Evolutionary conservation across 2,329 filamentous ascomycete genomes (phyloP).

Genomic region (Colletotrichum noveboracense): DNA sequence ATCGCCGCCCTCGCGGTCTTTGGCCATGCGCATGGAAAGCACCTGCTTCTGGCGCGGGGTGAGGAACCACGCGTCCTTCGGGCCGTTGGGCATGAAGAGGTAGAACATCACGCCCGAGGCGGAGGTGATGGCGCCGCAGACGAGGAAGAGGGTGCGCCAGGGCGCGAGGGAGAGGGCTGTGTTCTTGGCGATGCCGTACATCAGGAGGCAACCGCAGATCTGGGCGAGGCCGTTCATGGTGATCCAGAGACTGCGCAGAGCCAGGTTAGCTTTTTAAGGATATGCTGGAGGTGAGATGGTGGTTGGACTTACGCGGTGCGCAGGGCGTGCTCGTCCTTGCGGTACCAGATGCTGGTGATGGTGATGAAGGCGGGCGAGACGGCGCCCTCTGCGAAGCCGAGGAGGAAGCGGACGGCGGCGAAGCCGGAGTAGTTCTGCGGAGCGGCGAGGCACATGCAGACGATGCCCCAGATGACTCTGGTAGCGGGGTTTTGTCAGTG

Average conservation of each 20-base stretch:
- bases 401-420: constrained; percentile 42
- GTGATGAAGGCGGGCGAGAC: constrained; percentile 37
- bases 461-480: constrained; percentile 46
- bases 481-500: fast-evolving
- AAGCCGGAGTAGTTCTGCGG: constrained; percentile 43
- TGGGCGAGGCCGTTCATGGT: constrained; percentile 34
- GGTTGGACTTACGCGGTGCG: constrained; percentile 26
- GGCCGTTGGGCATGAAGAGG: constrained; percentile 49
- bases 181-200: constrained; percentile 49
- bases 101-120: constrained; percentile 49
- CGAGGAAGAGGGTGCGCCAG: constrained; percentile 53
- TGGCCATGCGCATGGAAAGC: constrained; percentile 36
- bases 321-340: constrained; percentile 32
- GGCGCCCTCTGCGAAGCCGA: constrained; percentile 41
- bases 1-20: constrained; percentile 37
- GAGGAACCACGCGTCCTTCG: constrained; percentile 55
- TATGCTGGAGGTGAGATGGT: fast-evolving
- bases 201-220: constrained; percentile 31
- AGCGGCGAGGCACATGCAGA: constrained; percentile 50
- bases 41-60: constrained; percentile 45
- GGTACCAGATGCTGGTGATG: constrained; percentile 37
- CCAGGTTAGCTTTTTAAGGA: background rate
- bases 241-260: constrained; percentile 30
- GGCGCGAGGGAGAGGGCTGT: constrained; percentile 39
- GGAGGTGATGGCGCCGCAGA: constrained; percentile 53